Evolutionary conservation across 2,329 filamentous ascomycete genomes (phyloP), one percentile per base, ranked within the genome.

Genomic region (Aureobasidium sp.): DNA sequence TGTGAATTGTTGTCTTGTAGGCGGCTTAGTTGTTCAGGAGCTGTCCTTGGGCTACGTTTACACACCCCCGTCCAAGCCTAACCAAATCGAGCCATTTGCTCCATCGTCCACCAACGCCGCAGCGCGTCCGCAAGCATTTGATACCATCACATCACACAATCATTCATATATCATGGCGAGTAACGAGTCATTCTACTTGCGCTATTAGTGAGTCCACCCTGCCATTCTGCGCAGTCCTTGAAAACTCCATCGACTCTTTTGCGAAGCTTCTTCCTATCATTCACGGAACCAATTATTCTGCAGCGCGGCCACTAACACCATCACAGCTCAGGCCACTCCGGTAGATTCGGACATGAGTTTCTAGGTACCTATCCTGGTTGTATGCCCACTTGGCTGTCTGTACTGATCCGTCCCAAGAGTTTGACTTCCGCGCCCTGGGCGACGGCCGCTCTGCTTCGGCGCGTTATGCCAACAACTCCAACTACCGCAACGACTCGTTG

Each of bases 381-480:
- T 25, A 7, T 25, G 48, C 25, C 1, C 5, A 15, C 17, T 6
- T 14, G 37, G 62, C 36, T 31, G n/a, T 34, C 64, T 64, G 7
- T 62, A 65, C 66, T 70, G 63, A 74, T 64, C 22, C 1, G 5
- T 7, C 15, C 25, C 12, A 68, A 97, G 93, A 99, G 76, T 99
- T 99, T 75, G 94, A 99, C 75, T 94, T 99, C 71, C 85, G 93
- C 62, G 90, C 91, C 27, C 84, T 97, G 49, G 91, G 91, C 61
- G 94, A 99, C 74, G 94, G 94, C 57, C 86, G 90, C 65, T 97
- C 92, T 73, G 94, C 94, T 8, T 90, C 94, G 58, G 91, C 93
- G 36, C 87, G 94, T 77, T 99, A 99, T 78, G 94, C 94, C 67
- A 99, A 99, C 82, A 99, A 99, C 77, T 97, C 93, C 63, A 99